Conservation (phyloP, 2,329 filamentous ascomycete species). For the Colletotrichum magnum region DNA sequence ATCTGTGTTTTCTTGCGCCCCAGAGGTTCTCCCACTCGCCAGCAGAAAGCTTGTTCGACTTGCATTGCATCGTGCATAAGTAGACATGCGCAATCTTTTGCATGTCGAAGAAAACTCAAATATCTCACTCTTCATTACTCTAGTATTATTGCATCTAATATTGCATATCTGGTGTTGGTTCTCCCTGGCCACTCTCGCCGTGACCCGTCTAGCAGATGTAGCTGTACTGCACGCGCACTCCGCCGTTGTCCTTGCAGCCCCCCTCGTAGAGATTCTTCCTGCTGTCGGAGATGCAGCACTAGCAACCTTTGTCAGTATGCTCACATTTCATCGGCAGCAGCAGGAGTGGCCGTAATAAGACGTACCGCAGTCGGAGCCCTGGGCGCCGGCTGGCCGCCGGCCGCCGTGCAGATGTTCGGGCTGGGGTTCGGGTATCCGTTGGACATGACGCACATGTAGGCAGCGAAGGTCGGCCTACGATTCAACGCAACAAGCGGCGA, state of each 20-base stretch:
- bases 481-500: not conserved
- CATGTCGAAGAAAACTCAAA: too few relatives aligned
- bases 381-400: not conserved
- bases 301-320: not conserved
- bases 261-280: not conserved
- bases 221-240: slow-evolving; percentile 5
- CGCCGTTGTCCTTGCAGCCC: slow-evolving; percentile 23
- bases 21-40: too few relatives aligned
- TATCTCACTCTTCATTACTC: too few relatives aligned
- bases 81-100: too few relatives aligned
- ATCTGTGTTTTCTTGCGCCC: too few relatives aligned
- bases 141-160: too few relatives aligned
- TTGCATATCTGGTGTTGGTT: too few relatives aligned
- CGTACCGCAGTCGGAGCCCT: slow-evolving; percentile 4
- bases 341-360: too few relatives aligned
- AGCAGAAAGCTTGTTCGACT: too few relatives aligned
- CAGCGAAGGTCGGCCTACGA: slow-evolving; percentile 10
- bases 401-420: slow-evolving; percentile 1
- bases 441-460: slow-evolving; percentile 11
- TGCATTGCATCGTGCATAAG: too few relatives aligned
- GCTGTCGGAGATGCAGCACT: slow-evolving; percentile 17
- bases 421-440: slow-evolving; percentile 2
- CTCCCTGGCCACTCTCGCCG: not conserved
- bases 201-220: slow-evolving; percentile 4
- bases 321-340: too few relatives aligned